A percentile compares a stretch with the other conserved stretches of the same genome.
phyloP scores from a whole-genome alignment of 768 basidiomycete genomes.

The Hortiboletus campestris region DNA sequence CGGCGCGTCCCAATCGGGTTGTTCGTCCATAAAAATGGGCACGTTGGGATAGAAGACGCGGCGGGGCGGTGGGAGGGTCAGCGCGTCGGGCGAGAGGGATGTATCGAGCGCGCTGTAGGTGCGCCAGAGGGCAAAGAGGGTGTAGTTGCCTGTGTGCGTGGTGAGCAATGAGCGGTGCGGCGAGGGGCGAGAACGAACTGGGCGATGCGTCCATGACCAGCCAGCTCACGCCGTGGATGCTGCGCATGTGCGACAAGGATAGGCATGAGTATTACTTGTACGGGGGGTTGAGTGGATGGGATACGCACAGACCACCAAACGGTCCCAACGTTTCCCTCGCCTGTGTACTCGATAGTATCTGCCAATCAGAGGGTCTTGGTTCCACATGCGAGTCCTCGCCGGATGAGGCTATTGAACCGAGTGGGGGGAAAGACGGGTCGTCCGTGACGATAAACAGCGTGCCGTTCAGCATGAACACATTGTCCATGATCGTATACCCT shows the following conservation, averaged over 20 bases:
- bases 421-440: conserved; percentile 56
- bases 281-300: neutral
- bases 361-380: conserved; percentile 55
- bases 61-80: conserved; percentile 61
- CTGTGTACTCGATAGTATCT: conserved; percentile 49
- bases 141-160: conserved; percentile 51
- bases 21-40: conserved; percentile 52
- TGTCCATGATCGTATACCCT: conserved; percentile 87
- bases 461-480: conserved; percentile 71
- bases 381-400: conserved; percentile 35
- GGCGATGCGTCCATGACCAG: conserved; percentile 53
- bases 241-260: conserved; percentile 19
- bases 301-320: conserved; percentile 51
- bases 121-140: conserved; percentile 75
- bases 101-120: conserved; percentile 65
- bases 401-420: conserved; percentile 49
- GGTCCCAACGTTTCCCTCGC: conserved; percentile 49
- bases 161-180: neutral
- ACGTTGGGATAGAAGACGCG: conserved; percentile 73
- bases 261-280: neutral
- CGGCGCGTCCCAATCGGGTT: conserved; percentile 31
- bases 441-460: conserved; percentile 76
- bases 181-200: conserved; percentile 37
- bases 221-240: conserved; percentile 70
- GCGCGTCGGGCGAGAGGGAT: conserved; percentile 43